Evolutionary conservation across 805 yeast genomes (phyloP), one percentile per base, ranked within the genome.

Genomic region (Spathaspora hagerdaliae): DNA sequence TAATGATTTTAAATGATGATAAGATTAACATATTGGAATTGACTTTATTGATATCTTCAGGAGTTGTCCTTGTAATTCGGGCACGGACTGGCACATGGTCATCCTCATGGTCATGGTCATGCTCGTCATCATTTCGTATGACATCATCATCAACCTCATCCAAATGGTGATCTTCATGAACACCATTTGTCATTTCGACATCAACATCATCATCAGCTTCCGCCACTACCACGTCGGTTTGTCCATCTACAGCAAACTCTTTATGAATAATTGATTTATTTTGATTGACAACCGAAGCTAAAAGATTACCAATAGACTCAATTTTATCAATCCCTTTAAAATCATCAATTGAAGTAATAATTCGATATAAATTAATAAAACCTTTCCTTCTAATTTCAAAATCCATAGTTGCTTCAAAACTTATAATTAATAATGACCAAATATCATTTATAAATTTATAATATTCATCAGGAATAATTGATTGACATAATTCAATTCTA

Each of bases 401-500:
- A 47, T 86, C 88, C 57, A 86, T 83, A 0, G 92, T 76, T 2
- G 92, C 82, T 32, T 85, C 82, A 55, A 83, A 88, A 7, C 87
- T 75, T 49, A 78, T 81, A 9, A 85, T 60, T 43, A 88, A 56
- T 4, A 82, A 52, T 0, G 79, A 74, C 59, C 82, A 77, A 4
- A 82, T 57, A 7, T 71, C 69, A 38, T 64, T 64, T 6, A 76
- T 66, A 56, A 84, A 79, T 1, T 48, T 48, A 52, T 57, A 52
- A 45, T 59, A 67, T 1, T 53, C 51, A 2, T 43, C 43, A 2
- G 61, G 47, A 11, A 57, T 53, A 9, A 62, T 53, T 1, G 57
- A 54, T 8, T 56, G 51, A 42, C 62, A 71, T 1, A 71, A 54
- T 7, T 54, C 52, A n/a, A 62, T 34, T 46, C 77, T 63, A 29